Evolutionary conservation across 2,329 filamentous ascomycete species (phyloP).

Genomic region (Elsinoe australis): DNA sequence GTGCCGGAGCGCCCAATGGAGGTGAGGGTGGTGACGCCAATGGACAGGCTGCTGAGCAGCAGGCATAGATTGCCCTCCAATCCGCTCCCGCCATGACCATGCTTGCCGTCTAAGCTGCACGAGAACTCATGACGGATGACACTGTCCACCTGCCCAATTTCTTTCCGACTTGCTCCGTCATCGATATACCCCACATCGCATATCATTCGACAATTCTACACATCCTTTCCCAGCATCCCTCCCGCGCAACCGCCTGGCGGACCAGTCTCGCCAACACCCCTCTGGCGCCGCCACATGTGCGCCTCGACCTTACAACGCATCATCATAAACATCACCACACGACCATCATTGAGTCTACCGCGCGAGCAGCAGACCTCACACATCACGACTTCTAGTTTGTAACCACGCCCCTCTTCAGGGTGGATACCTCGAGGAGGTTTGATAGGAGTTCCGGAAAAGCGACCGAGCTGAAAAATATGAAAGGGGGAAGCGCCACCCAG

Average conservation of each 20-base stretch:
- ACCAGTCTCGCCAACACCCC: too few species aligned
- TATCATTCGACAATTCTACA: not conserved
- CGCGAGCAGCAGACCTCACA: not conserved
- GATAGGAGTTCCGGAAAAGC: conserved; percentile 11
- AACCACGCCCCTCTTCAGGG: not conserved
- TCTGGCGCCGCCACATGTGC: not conserved
- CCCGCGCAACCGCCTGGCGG: not conserved
- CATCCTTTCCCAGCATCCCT: not conserved
- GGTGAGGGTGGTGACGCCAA: conserved; percentile 8
- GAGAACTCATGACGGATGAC: not conserved
- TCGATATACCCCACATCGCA: conserved; percentile 15
- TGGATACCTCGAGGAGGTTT: conserved; percentile 1
- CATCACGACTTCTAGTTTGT: not conserved
- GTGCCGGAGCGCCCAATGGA: conserved; percentile 27
- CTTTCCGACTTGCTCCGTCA: conserved; percentile 2
- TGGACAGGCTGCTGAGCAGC: conserved; percentile 10
- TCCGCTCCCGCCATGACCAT: not conserved
- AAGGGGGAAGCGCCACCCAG: too few species aligned
- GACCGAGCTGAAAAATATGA: not conserved
- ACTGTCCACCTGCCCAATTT: not conserved
- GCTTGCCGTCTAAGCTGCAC: conserved; percentile 5
- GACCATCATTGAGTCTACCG: too few species aligned
- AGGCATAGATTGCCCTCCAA: conserved; percentile 16
- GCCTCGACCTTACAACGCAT: too few species aligned
- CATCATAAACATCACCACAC: too few species aligned